A percentile compares a stretch with the other conserved stretches of the same genome.
Conservation (phyloP, 1,284 basidiomycete genomes). For the Sporisorium scitamineum region DNA sequence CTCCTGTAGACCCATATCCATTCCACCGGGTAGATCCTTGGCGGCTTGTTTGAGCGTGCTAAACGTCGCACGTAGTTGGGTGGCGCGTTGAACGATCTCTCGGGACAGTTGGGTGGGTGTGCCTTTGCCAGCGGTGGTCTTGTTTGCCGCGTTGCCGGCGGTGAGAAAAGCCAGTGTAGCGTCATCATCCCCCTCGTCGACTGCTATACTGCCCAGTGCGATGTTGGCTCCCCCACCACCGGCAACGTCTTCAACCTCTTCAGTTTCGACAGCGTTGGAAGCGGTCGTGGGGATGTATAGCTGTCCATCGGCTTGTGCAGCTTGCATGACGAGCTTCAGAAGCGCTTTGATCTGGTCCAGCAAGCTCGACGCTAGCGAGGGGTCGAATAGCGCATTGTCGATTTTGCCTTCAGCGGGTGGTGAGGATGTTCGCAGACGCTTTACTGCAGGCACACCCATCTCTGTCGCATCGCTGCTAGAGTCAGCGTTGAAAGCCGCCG, state of each 20-base stretch:
- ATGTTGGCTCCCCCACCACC: slow-evolving; percentile 24
- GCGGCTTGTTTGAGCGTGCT: slow-evolving; percentile 27
- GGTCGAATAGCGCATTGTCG: slow-evolving; percentile 36
- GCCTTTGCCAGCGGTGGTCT: slow-evolving; percentile 2
- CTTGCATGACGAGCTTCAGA: slow-evolving; percentile 13
- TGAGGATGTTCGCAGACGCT: slow-evolving; percentile 1
- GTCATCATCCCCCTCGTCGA: slow-evolving; percentile 44
- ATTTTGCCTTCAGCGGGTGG: neutral
- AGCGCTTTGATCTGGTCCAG: slow-evolving; percentile 35
- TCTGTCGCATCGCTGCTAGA: slow-evolving; percentile 12
- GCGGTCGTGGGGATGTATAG: slow-evolving; percentile 15
- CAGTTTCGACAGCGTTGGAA: neutral
- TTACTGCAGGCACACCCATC: slow-evolving; percentile 23
- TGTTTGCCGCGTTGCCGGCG: neutral
- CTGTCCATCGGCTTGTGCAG: slow-evolving; percentile 16
- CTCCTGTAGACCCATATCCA: slow-evolving; percentile 25
- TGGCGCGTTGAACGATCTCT: slow-evolving; percentile 30
- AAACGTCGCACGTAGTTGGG: slow-evolving; percentile 17
- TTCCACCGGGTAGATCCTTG: slow-evolving; percentile 18
- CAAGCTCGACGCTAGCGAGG: slow-evolving; percentile 15
- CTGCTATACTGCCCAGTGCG: slow-evolving; percentile 31
- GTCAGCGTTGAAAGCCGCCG: slow-evolving; percentile 3
- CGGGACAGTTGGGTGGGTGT: slow-evolving; percentile 24
- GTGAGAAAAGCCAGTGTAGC: slow-evolving; percentile 40
- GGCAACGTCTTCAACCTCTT: slow-evolving; percentile 10